Conservation (phyloP, 2,329 filamentous ascomycete species). For the Biscogniauxia sp. region DNA sequence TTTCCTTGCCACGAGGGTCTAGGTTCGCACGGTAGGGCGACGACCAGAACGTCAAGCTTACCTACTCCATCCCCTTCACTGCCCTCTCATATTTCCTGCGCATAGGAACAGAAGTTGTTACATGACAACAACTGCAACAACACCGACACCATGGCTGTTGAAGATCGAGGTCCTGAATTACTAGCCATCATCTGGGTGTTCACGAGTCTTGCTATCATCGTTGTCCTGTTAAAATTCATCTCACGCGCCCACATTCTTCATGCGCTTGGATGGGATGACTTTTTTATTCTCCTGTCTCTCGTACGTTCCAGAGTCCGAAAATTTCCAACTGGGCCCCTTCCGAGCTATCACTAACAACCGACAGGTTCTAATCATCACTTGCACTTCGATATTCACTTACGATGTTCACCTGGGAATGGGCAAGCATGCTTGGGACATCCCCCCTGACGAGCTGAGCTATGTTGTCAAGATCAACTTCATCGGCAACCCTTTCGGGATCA, state of each 20-base stretch:
- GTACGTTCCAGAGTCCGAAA: neutral
- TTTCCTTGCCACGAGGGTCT: too few species aligned
- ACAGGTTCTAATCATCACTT: slow-evolving; percentile 5
- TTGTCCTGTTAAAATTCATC: neutral
- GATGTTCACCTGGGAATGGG: slow-evolving; percentile 8
- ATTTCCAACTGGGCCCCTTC: too few species aligned
- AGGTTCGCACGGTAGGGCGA: too few species aligned
- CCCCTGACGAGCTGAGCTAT: neutral
- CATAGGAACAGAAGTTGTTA: too few species aligned
- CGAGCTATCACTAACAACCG: neutral
- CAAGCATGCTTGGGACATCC: slow-evolving; percentile 2
- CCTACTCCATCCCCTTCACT: too few species aligned
- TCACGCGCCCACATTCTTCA: slow-evolving; percentile 2
- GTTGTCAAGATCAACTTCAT: slow-evolving; percentile 7
- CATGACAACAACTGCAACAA: too few species aligned
- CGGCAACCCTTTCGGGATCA: slow-evolving; percentile 5
- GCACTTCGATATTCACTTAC: slow-evolving; percentile 8
- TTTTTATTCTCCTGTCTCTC: slow-evolving; percentile 1
- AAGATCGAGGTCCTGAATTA: slow-evolving; percentile 2
- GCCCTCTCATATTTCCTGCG: too few species aligned
- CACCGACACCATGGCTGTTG: neutral
- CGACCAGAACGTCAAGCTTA: too few species aligned
- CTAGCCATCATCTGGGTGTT: slow-evolving; percentile 4
- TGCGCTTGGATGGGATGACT: slow-evolving; percentile 2
- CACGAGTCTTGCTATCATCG: neutral